These are phyloP conservation scores for Lathyrus sativus DNA, from an alignment of 306 rosid genomes.

Conservation along the genomic window DNA sequence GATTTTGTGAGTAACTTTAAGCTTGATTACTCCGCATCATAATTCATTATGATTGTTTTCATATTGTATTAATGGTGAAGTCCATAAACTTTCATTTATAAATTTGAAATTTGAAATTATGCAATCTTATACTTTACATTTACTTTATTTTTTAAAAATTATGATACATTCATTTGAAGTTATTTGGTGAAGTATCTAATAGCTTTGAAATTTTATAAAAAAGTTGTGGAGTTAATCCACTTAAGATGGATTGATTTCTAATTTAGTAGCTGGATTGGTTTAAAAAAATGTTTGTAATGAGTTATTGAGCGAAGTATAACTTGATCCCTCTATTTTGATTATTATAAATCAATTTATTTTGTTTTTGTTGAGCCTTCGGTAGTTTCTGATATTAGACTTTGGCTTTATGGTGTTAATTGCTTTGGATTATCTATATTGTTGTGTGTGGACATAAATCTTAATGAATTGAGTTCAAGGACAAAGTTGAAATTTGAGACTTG, in stretches of 20 bases:
- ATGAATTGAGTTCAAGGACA: neutral
- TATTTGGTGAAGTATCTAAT: neutral
- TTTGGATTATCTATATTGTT: neutral
- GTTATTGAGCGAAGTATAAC: neutral
- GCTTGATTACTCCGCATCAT: neutral
- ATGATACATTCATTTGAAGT: neutral
- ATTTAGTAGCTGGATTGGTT: neutral
- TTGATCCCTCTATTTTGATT: neutral
- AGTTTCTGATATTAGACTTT: neutral
- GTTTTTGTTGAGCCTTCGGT: neutral
- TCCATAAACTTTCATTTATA: neutral
- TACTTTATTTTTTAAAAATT: neutral
- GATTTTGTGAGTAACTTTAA: neutral
- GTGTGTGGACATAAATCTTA: neutral
- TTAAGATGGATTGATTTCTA: neutral
- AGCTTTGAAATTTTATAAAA: neutral
- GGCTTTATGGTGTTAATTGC: neutral
- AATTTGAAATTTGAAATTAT: neutral
- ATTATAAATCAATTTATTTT: neutral
- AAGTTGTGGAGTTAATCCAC: neutral
- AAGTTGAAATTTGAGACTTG: slow-evolving; percentile 1
- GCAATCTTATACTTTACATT: neutral
- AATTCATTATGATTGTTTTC: neutral
- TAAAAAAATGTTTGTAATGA: neutral
- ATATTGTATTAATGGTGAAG: neutral